phyloP scores from a whole-genome alignment of 2,329 filamentous ascomycete genomes.

The Calonectria pteridis region DNA sequence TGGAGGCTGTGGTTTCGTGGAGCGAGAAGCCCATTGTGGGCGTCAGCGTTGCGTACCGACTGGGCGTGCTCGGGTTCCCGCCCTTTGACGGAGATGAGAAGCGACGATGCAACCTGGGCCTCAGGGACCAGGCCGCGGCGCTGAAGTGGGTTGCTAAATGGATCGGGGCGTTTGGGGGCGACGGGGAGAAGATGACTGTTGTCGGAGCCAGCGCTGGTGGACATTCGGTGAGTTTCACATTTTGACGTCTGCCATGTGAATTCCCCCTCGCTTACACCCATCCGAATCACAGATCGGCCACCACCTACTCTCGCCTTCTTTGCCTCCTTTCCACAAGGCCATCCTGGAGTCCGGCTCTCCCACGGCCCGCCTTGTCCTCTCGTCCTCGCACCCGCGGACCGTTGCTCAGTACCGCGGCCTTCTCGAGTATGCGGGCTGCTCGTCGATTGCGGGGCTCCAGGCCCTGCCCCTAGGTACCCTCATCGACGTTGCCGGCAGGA shows the following conservation, averaged over 20 bases:
- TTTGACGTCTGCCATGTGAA: neutral
- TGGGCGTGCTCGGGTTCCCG: slow-evolving; percentile 78
- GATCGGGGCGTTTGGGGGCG: slow-evolving; percentile 71
- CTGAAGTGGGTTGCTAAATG: slow-evolving; percentile 73
- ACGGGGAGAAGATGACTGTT: slow-evolving; percentile 68
- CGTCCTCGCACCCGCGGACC: slow-evolving; percentile 67
- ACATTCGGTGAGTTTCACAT: slow-evolving; percentile 62
- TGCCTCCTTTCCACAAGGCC: slow-evolving; percentile 63
- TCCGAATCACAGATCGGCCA: slow-evolving; percentile 69
- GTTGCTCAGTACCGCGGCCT: slow-evolving; percentile 62
- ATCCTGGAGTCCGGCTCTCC: slow-evolving; percentile 70
- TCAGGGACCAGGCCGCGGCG: slow-evolving; percentile 71
- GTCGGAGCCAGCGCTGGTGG: slow-evolving; percentile 73
- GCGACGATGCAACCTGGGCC: slow-evolving; percentile 69
- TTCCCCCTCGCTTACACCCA: slow-evolving; percentile 19
- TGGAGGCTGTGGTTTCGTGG: slow-evolving; percentile 72
- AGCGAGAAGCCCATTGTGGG: slow-evolving; percentile 64
- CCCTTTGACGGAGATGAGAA: slow-evolving; percentile 60
- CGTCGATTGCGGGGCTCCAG: slow-evolving; percentile 48
- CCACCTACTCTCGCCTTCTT: slow-evolving; percentile 67
- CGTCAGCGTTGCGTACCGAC: slow-evolving; percentile 72
- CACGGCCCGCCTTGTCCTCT: slow-evolving; percentile 66
- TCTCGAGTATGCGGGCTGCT: neutral
- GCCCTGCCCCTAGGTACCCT: slow-evolving; percentile 64
- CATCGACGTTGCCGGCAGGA: slow-evolving; percentile 57